Conservation (phyloP, 2,329 filamentous ascomycete species). For the Colletotrichum lupini region DNA sequence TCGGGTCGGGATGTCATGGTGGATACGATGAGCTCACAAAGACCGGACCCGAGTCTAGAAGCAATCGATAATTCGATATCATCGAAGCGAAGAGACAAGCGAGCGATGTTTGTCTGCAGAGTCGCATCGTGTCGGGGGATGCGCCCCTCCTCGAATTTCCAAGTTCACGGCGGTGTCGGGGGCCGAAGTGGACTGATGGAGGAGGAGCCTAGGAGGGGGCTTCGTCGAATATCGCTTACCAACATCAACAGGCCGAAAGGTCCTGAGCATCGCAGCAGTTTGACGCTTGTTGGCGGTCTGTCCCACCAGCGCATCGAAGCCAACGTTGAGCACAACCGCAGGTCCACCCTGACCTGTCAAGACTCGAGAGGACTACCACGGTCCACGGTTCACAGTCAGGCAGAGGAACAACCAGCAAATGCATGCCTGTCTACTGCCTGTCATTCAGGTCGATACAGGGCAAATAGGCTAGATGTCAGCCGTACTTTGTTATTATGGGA, state of each 20-base stretch:
- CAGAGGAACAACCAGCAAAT: neutral
- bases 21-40: conserved; percentile 2
- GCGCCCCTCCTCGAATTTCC: conserved; percentile 24
- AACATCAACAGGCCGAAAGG: neutral
- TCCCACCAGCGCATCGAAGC: neutral
- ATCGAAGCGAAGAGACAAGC: neutral
- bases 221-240: conserved; percentile 28
- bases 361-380: neutral
- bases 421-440: neutral
- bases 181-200: conserved; percentile 1
- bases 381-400: neutral
- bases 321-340: neutral
- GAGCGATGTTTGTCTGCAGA: conserved; percentile 1
- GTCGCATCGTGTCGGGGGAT: conserved; percentile 20
- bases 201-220: neutral
- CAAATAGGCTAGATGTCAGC: neutral
- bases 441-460: neutral
- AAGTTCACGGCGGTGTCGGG: neutral
- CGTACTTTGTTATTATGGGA: neutral
- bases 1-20: neutral
- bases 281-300: neutral
- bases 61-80: neutral
- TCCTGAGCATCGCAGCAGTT: neutral
- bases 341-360: neutral
- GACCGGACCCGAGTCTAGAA: neutral